A percentile compares a stretch with the other conserved stretches of the same genome.
These are phyloP conservation scores for Trichoderma gracile DNA, from an alignment of 2,329 filamentous ascomycete species.

Conservation along the genomic window DNA sequence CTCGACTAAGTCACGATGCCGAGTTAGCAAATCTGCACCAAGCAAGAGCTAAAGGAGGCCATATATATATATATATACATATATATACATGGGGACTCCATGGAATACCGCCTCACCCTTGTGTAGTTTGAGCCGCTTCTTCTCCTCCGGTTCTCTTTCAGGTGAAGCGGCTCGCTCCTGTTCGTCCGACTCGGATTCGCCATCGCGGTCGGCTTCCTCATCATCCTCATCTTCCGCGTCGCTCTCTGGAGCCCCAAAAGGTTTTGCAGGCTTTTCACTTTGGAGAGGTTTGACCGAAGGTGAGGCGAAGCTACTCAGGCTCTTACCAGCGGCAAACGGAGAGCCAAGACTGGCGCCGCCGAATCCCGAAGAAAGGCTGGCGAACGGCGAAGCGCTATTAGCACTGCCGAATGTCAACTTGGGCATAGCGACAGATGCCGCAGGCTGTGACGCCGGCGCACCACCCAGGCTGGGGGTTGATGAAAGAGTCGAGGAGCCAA, in stretches of 20 bases:
- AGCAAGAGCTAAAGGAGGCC: background rate
- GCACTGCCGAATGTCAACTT: constrained; percentile 53
- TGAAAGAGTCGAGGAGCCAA: constrained; percentile 40
- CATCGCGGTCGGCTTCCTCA: constrained; percentile 43
- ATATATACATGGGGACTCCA: no score
- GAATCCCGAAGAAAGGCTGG: constrained; percentile 42
- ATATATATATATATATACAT: background rate
- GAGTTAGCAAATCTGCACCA: background rate
- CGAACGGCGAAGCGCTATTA: constrained; percentile 50
- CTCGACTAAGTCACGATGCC: constrained; percentile 50
- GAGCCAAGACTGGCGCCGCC: constrained; percentile 53
- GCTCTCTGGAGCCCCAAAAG: constrained; percentile 76
- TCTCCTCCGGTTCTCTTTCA: constrained; percentile 61
- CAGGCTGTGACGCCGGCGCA: constrained; percentile 15
- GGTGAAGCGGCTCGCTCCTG: constrained; percentile 48
- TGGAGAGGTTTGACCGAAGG: constrained; percentile 51
- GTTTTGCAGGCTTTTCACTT: constrained; percentile 63
- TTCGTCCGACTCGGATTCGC: constrained; percentile 48
- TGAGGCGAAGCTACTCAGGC: constrained; percentile 69
- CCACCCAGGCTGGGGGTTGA: constrained; percentile 36
- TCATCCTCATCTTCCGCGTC: constrained; percentile 55
- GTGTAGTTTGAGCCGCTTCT: constrained; percentile 66
- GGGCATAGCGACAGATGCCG: constrained; percentile 38
- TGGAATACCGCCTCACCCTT: constrained; percentile 57
- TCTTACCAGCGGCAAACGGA: constrained; percentile 44